phyloP scores from a whole-genome alignment of 345 rosid species.

The Ricinus communis region DNA sequence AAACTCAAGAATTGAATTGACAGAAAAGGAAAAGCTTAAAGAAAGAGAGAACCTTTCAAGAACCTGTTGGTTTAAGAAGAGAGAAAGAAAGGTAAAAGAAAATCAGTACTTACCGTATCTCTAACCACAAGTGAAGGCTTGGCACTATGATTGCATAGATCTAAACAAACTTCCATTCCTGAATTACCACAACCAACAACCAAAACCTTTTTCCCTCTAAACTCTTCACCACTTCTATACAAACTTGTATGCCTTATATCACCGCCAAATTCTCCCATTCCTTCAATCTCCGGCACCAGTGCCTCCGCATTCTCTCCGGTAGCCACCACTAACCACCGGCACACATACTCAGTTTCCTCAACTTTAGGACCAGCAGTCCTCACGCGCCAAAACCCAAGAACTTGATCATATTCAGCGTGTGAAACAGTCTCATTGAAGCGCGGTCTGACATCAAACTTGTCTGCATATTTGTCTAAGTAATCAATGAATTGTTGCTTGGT shows the following conservation, averaged over 20 bases:
- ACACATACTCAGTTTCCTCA: constrained; percentile 41
- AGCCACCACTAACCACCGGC: constrained; percentile 58
- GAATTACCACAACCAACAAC: constrained; percentile 65
- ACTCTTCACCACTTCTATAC: constrained; percentile 43
- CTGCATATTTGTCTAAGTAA: constrained; percentile 22
- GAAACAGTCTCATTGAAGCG: constrained; percentile 44
- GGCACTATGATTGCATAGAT: constrained; percentile 49
- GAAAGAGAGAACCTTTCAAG: not conserved
- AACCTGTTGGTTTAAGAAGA: not conserved
- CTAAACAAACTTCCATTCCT: constrained; percentile 57
- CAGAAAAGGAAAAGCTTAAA: not conserved
- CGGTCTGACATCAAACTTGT: constrained; percentile 32
- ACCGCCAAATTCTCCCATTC: constrained; percentile 40
- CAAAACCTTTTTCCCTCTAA: constrained; percentile 40
- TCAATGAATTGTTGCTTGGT: constrained; percentile 25
- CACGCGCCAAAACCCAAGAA: constrained; percentile 45
- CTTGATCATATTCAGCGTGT: constrained; percentile 36
- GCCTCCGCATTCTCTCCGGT: constrained; percentile 57
- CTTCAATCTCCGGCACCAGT: constrained; percentile 47
- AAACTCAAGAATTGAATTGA: constrained; percentile 11
- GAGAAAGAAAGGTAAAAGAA: not conserved
- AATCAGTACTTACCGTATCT: constrained; percentile 32
- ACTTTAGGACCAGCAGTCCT: constrained; percentile 23
- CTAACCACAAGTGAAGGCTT: constrained; percentile 51
- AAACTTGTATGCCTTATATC: constrained; percentile 41